Evolutionary conservation across 2,329 filamentous ascomycete genomes (phyloP), one percentile per base, ranked within the genome.

Genomic region (Trichophyton rubrum): DNA sequence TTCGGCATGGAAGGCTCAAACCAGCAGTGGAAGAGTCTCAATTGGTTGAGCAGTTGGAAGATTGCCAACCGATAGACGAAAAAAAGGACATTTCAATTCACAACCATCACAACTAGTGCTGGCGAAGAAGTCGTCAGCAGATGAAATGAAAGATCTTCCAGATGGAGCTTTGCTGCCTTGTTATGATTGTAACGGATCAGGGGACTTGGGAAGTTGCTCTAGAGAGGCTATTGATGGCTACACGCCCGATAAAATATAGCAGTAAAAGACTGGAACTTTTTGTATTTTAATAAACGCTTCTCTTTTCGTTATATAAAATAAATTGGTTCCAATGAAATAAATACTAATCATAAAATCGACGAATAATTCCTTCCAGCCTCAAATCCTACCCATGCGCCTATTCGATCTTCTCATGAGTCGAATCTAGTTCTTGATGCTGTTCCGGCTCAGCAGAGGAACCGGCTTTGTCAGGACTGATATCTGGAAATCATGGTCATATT

Each of bases 1-100:
- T 99, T 95, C 80, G 93, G 93, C 63, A 99, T 99, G 89, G 85
- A 86, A 61, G 93, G 93, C 13, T 78, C 82, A 63, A 90, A 89
- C 76, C 82, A 83, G 74, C 79, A 97, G 72, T 99, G 92, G 82
- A 82, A 79, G 68, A 91, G 97, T 78, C 80, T 99, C 78, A 95
- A 90, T 79, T 99, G 93, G 93, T 88, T 96, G 67, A 82, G 86
- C 66, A 84, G 78, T 66, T 99, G 92, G 92, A 86, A 84, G 70
- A 87, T 96, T 68, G 84, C 86, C 51, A 89, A 93, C 69, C 83
- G 62, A 43, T 41, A 35, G 56, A 57, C 17, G 22, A 15, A 49
- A 8, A 2, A 17, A n/a, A 7, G 24, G 55, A 35, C n/a, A 35
- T 35, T 20, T 30, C 8, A 27, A 17, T 35, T 38, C 22, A 20